A percentile compares a stretch with the other conserved stretches of the same genome.
Evolutionary conservation across 108 stramenopile genomes (phyloP).

Genomic region (Nitzschia inconspicua): DNA sequence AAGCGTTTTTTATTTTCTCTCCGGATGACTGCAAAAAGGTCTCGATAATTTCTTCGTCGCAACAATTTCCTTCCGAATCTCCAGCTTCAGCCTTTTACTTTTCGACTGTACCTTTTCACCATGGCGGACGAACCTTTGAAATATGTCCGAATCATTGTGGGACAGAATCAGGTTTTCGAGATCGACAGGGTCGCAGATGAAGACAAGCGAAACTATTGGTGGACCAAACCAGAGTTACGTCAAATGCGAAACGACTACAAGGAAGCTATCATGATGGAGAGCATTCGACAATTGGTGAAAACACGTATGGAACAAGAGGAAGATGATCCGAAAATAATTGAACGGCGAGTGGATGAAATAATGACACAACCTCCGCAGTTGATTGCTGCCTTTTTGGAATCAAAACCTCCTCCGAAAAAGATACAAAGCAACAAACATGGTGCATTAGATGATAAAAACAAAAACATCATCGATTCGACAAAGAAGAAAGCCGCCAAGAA

Average conservation of each 20-base stretch:
- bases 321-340: background rate
- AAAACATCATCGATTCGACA: background rate
- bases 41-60: too few relatives aligned
- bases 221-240: background rate
- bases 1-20: too few relatives aligned
- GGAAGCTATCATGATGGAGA: conserved; percentile 2
- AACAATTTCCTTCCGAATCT: too few relatives aligned
- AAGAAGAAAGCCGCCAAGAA: background rate
- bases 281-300: background rate
- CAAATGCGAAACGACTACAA: conserved; percentile 1
- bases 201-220: background rate
- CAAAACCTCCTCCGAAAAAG: background rate
- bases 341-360: conserved; percentile 2
- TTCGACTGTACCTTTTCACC: too few relatives aligned
- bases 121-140: too few relatives aligned
- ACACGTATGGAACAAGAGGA: background rate
- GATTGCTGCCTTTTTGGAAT: conserved; percentile 1
- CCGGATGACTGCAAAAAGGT: too few relatives aligned
- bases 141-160: background rate
- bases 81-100: too few relatives aligned
- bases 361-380: background rate
- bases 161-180: background rate
- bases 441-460: too few relatives aligned
- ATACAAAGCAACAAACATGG: too few relatives aligned
- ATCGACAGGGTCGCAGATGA: background rate